phyloP scores from a whole-genome alignment of 2,329 filamentous ascomycete genomes.

The Microdochium bolleyi region DNA sequence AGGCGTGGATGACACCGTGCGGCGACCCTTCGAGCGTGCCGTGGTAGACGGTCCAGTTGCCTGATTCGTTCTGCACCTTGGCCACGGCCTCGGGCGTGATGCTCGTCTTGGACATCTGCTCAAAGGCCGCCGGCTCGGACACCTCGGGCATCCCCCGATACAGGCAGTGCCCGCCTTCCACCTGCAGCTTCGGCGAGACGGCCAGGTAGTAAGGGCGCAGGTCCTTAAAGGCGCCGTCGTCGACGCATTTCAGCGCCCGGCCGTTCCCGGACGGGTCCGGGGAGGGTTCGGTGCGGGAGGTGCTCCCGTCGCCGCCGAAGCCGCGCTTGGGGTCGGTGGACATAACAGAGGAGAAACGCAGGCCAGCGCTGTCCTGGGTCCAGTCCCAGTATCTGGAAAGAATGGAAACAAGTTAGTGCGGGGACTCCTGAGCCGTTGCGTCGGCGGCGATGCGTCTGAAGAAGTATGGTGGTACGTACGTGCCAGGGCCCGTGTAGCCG shows the following conservation, averaged over 20 bases:
- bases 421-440: background rate
- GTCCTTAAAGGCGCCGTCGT: background rate
- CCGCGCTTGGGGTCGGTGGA: conserved; percentile 9
- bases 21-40: conserved; percentile 15
- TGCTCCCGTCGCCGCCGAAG: conserved; percentile 20
- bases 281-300: conserved; percentile 4
- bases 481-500: conserved; percentile 9
- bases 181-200: conserved; percentile 8
- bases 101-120: background rate
- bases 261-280: background rate
- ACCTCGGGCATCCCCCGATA: conserved; percentile 12
- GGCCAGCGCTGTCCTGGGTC: conserved; percentile 18
- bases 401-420: background rate
- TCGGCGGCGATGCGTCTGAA: no score
- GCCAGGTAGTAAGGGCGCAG: conserved; percentile 13
- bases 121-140: conserved; percentile 2
- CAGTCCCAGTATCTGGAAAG: conserved; percentile 23
- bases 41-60: conserved; percentile 8
- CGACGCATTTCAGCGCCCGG: conserved; percentile 6
- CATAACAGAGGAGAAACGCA: conserved; percentile 14
- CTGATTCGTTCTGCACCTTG: conserved; percentile 1
- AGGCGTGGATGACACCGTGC: conserved; percentile 16
- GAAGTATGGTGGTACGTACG: background rate
- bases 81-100: conserved; percentile 6
- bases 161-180: conserved; percentile 13